Percentiles rank a stretch among this genome's conserved stretches.
Conservation (phyloP, 139 green algal genomes). For the Trebouxia sp. region DNA sequence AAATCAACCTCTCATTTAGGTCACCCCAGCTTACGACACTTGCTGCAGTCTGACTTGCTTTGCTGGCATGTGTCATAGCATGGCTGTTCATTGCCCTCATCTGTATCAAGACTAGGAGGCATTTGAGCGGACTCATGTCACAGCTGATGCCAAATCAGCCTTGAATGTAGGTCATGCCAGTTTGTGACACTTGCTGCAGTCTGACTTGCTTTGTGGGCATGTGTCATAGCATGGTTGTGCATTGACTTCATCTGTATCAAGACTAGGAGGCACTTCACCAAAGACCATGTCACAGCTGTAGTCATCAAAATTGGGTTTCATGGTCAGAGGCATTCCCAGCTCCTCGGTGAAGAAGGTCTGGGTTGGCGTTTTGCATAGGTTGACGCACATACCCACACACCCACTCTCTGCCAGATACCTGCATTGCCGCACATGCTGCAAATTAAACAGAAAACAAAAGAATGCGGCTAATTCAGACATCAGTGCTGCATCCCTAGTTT, state of each 20-base stretch:
- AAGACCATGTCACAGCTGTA: conserved; percentile 77
- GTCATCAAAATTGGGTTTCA: conserved; percentile 71
- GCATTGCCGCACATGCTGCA: conserved; percentile 18
- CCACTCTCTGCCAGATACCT: conserved; percentile 67
- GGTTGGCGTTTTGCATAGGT: conserved; percentile 79
- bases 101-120: conserved; percentile 59
- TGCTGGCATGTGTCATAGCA: conserved; percentile 52
- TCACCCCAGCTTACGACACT: conserved; percentile 28
- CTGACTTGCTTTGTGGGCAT: conserved; percentile 37
- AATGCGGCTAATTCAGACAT: neutral
- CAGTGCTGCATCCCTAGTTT: too few relatives aligned
- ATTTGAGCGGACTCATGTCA: conserved; percentile 71
- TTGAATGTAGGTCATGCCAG: too few relatives aligned
- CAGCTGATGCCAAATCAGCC: conserved; percentile 65
- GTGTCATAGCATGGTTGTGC: conserved; percentile 49
- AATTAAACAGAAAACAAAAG: too few relatives aligned
- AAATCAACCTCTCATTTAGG: too few relatives aligned
- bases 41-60: neutral
- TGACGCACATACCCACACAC: conserved; percentile 82
- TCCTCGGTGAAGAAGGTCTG: conserved; percentile 84
- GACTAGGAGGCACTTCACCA: conserved; percentile 57
- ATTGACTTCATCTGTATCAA: conserved; percentile 60
- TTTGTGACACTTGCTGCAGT: conserved; percentile 35
- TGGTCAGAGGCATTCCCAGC: conserved; percentile 80
- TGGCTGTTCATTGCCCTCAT: conserved; percentile 54